A percentile compares a stretch with the other conserved stretches of the same genome.
Evolutionary conservation across 2,329 filamentous ascomycete genomes (phyloP).

Genomic region (Neospermospora avenae): DNA sequence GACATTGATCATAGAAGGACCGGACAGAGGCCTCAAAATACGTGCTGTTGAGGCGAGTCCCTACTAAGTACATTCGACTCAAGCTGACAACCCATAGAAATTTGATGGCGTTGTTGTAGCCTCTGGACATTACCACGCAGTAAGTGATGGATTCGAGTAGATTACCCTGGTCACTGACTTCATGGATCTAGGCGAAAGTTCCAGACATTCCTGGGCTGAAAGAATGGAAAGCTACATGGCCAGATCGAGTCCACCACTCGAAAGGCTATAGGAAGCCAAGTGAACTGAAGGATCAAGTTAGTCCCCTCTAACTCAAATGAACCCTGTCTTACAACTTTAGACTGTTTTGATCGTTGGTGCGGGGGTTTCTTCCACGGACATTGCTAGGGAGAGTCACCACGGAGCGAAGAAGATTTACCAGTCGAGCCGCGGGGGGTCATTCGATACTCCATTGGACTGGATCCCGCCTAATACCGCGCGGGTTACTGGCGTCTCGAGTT

Average conservation of each 20-base stretch:
- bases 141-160: background rate
- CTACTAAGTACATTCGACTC: background rate
- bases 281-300: constrained; percentile 48
- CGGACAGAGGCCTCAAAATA: constrained; percentile 2
- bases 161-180: background rate
- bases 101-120: constrained; percentile 67
- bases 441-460: constrained; percentile 24
- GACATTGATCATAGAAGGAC: constrained; percentile 12
- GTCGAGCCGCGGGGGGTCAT: constrained; percentile 24
- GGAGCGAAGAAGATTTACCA: constrained; percentile 31
- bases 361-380: constrained; percentile 48
- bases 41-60: constrained; percentile 14
- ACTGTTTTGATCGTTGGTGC: constrained; percentile 55
- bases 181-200: constrained; percentile 48
- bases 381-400: constrained; percentile 25
- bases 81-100: constrained; percentile 12
- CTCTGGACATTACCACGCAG: constrained; percentile 59
- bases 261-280: constrained; percentile 68
- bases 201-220: constrained; percentile 57
- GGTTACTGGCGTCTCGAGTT: constrained; percentile 24
- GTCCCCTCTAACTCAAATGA: background rate
- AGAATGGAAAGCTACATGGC: constrained; percentile 53
- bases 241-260: constrained; percentile 58
- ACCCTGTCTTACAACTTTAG: constrained; percentile 17
- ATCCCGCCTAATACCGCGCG: constrained; percentile 21